phyloP scores from a whole-genome alignment of 768 basidiomycete genomes.

The Russula griseocarnosa region DNA sequence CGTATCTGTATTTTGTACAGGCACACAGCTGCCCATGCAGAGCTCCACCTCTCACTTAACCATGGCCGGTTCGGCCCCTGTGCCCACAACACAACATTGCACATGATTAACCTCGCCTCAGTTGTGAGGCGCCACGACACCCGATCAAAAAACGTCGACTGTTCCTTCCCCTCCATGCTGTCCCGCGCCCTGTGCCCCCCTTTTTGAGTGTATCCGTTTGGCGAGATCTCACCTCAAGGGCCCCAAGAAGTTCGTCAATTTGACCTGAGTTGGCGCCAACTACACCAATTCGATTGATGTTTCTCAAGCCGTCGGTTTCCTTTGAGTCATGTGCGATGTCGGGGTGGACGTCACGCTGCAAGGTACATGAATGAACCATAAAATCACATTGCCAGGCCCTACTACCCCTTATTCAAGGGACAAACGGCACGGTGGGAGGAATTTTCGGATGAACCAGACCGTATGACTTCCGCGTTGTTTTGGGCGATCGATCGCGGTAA shows the following conservation, averaged over 20 bases:
- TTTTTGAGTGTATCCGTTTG: neutral
- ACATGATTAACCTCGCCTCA: neutral
- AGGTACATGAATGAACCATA: neutral
- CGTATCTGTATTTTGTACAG: neutral
- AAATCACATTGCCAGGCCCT: neutral
- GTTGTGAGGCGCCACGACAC: neutral
- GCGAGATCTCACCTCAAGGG: neutral
- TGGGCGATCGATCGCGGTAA: constrained; percentile 7
- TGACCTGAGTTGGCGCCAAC: neutral
- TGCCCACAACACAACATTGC: neutral
- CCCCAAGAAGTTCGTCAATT: neutral
- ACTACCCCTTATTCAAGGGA: neutral
- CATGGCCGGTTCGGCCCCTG: neutral
- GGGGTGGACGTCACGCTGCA: neutral
- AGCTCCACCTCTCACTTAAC: neutral
- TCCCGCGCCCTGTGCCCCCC: neutral
- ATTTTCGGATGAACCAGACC: neutral
- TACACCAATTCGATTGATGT: neutral
- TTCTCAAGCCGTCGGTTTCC: neutral
- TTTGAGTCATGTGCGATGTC: neutral
- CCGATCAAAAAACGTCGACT: neutral
- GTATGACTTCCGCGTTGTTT: neutral
- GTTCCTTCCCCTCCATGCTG: neutral
- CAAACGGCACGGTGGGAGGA: neutral
- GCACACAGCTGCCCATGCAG: neutral